Conservation (phyloP, 2,329 filamentous ascomycete species). For the Biscogniauxia marginata region DNA sequence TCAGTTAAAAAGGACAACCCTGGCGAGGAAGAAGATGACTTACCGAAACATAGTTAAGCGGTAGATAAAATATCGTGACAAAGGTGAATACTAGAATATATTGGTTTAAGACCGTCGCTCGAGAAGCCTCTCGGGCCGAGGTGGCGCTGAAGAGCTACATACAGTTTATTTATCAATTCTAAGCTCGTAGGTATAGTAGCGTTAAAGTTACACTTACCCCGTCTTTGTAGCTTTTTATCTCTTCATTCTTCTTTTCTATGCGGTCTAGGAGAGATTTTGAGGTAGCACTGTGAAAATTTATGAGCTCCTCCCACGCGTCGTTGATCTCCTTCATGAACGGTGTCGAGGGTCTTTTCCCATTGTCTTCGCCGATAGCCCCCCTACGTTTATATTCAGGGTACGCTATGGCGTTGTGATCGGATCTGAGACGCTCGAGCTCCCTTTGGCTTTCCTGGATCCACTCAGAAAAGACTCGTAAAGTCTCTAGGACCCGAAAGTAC, state of each 20-base stretch:
- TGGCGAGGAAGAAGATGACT: not conserved
- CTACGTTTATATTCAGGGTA: conserved; percentile 1
- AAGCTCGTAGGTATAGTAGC: not conserved
- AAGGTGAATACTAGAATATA: conserved; percentile 18
- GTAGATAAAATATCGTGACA: conserved; percentile 19
- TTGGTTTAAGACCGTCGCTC: conserved; percentile 12
- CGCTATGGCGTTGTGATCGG: conserved; percentile 6
- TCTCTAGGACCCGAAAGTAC: conserved; percentile 16
- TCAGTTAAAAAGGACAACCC: not conserved
- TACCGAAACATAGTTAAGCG: conserved; percentile 10
- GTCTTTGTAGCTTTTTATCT: conserved; percentile 4
- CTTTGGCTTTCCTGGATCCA: conserved; percentile 17
- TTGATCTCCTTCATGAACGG: conserved; percentile 9
- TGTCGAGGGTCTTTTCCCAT: not conserved
- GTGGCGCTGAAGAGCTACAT: conserved; percentile 15
- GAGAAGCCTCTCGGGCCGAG: conserved; percentile 14
- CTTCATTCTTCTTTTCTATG: conserved; percentile 3
- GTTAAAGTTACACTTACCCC: not conserved
- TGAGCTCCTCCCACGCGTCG: conserved; percentile 8
- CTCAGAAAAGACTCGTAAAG: conserved; percentile 14
- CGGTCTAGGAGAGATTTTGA: conserved; percentile 1
- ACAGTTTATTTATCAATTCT: not conserved
- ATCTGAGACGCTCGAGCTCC: conserved; percentile 15
- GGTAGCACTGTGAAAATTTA: conserved; percentile 5
- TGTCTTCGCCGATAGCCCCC: not conserved